Evolutionary conservation across 2,329 filamentous ascomycete genomes (phyloP).

Genomic region (Apiospora saccharicola): DNA sequence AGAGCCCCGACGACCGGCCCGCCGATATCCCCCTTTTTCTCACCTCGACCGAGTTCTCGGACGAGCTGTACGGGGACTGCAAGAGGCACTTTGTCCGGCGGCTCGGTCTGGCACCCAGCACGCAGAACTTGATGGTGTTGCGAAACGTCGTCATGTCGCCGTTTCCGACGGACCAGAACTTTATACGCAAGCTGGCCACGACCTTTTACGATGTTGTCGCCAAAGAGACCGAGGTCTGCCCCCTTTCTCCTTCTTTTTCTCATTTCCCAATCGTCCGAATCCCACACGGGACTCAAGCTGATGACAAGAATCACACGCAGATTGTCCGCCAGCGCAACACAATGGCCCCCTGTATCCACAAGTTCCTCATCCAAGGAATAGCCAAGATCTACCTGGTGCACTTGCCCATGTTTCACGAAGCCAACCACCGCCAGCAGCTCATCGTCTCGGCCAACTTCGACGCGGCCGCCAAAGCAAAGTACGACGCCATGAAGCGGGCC

Average conservation of each 20-base stretch:
- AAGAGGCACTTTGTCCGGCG: slow-evolving; percentile 50
- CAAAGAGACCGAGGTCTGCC: slow-evolving; percentile 37
- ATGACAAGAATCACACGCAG: slow-evolving; percentile 27
- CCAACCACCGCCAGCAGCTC: slow-evolving; percentile 50
- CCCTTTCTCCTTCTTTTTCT: not conserved
- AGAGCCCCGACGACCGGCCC: slow-evolving; percentile 47
- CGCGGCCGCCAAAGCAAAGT: slow-evolving; percentile 31
- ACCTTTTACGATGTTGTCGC: slow-evolving; percentile 43
- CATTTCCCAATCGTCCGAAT: not conserved
- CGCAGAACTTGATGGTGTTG: slow-evolving; percentile 51
- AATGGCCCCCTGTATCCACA: slow-evolving; percentile 42
- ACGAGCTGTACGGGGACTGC: slow-evolving; percentile 51
- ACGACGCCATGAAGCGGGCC: slow-evolving; percentile 36
- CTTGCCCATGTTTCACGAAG: slow-evolving; percentile 48
- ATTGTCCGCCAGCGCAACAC: slow-evolving; percentile 46
- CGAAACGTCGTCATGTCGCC: slow-evolving; percentile 58
- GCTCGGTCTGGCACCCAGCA: slow-evolving; percentile 44
- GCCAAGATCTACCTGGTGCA: slow-evolving; percentile 45
- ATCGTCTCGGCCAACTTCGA: slow-evolving; percentile 43
- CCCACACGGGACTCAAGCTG: not conserved
- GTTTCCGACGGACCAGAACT: slow-evolving; percentile 49
- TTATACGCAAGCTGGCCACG: slow-evolving; percentile 46
- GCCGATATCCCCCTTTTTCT: slow-evolving; percentile 51
- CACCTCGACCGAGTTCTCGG: slow-evolving; percentile 52
- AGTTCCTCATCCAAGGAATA: slow-evolving; percentile 48